phyloP scores from a whole-genome alignment of 331 rosid species.

The Malus hybrid region DNA sequence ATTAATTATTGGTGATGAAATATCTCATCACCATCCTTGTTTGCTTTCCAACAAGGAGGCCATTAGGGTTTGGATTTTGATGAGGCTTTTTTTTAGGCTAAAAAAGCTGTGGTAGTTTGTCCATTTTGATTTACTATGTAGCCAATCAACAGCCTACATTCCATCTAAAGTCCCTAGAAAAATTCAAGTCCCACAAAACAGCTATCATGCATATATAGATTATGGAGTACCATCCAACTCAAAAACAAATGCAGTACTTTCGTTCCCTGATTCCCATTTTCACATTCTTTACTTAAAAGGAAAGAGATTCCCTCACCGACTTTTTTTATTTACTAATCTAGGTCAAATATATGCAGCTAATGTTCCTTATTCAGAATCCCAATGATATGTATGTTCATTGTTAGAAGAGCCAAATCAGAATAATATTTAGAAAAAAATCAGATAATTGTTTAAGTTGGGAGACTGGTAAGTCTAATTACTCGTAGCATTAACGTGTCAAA shows the following conservation, averaged over 20 bases:
- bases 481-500: not conserved
- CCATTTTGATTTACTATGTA: not conserved
- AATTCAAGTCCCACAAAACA: not conserved
- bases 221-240: not conserved
- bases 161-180: not conserved
- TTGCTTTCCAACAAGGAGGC: constrained; percentile 28
- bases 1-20: constrained; percentile 16
- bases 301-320: not conserved
- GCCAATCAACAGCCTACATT: not conserved
- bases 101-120: not conserved
- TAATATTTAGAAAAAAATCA: not conserved
- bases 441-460: not conserved
- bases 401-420: not conserved
- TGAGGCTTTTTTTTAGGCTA: not conserved
- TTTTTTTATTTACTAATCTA: not conserved
- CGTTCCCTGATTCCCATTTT: not conserved
- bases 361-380: not conserved
- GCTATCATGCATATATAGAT: not conserved
- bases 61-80: constrained; percentile 10
- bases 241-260: not conserved
- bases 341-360: not conserved
- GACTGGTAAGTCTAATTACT: not conserved
- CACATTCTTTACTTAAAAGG: not conserved
- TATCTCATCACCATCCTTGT: not conserved
- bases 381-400: not conserved